Base-by-base conservation (phyloP, 2,329 filamentous ascomycete species). In the Tothia fuscella region DNA sequence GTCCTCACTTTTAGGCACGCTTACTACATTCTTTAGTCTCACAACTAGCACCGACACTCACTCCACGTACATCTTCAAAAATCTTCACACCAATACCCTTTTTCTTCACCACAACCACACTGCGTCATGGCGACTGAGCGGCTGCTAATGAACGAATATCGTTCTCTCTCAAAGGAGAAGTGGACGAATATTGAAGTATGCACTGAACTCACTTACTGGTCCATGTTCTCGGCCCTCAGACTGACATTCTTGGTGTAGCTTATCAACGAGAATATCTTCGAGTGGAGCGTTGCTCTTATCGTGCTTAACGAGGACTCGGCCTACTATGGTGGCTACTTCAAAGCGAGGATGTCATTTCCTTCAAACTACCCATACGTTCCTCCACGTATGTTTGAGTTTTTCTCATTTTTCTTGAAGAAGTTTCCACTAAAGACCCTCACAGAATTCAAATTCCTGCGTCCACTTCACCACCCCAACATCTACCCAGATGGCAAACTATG, bases 241-340 rank as follows among this genome's bases (percentile, higher is more conserved):
- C 39, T 33, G 29, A 34, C 38, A n/a, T n/a, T n/a, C n/a, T 24
- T 29, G n/a, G 10, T 24, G 7, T 36, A 91, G 76, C 70, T 87
- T 26, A 74, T 86, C 49, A 76, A 87, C 53, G 73, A 79, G n/a
- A 86, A 91, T 58, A 77, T 96, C 47, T 81, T 93, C 56, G 74
- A 78, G 49, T 96, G 91, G 89, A 78, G 76, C 46, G 69, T 96
- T 36, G 88, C 82, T 3, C 75, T 98, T 44, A 88, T 94, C 66
- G 85, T 95, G 28, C 75, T 95, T 54, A 96, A 96, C 62, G 76
- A 84, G 0, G 88, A 94, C 52, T 94, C 87, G 48, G 71, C 82
- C 49, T 96, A 93, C 69, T 80, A 94, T 54, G 88, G 88, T 46
- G 91, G 83, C 50, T 98, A 94, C 62, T 86, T 95, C 61, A 88